Base-by-base conservation (phyloP, 352 stramenopile genomes). In the Labyrinthula sp. region DNA sequence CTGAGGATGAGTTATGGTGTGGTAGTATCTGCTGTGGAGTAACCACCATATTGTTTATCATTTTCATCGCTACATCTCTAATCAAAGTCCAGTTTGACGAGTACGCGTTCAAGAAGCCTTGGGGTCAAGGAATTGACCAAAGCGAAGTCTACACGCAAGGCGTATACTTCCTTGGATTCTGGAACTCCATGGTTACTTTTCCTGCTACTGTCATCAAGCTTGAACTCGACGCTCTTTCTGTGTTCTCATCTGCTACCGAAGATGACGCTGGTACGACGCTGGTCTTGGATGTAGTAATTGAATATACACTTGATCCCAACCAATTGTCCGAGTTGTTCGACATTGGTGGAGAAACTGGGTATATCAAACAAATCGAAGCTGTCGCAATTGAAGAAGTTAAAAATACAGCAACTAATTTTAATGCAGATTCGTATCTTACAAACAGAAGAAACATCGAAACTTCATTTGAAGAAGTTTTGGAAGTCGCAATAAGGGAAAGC, bases 371-470 rank as follows among this genome's bases (percentile, higher is more conserved):
- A n/a, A n/a, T n/a, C n/a, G n/a, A n/a, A n/a, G n/a, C 28, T 17
- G 37, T 43, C n/a, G 37, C n/a, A 26, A 17, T 35, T 3, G 12
- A 43, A 14, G 37, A 9, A 36, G 37, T 43, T 26, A 43, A 43
- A 26, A 43, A 43, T 26, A 43, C 28, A 14, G 37, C 37, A 3
- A 43, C 37, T 21, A 21, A 3, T n/a, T 43, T 43, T 17, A 38
- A 21, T n/a, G 37, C 37, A 26, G 37, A 43, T 26, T n/a, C 28
- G 12, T 43, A 43, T 26, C 37, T 43, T 21, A 43, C 37, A 3
- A 12, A 43, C 3, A 21, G 3, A 14, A 3, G 3, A 12, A 41
- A 3, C 37, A 43, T 43, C 23, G 18, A 43, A 17, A 31, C 3
- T 3, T 3, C 18, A 3, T 36, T 43, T 36, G 8, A 8, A 7